Evolutionary conservation across 2,329 filamentous ascomycete species (phyloP).

Genomic region (Chrysoporthe cubensis): DNA sequence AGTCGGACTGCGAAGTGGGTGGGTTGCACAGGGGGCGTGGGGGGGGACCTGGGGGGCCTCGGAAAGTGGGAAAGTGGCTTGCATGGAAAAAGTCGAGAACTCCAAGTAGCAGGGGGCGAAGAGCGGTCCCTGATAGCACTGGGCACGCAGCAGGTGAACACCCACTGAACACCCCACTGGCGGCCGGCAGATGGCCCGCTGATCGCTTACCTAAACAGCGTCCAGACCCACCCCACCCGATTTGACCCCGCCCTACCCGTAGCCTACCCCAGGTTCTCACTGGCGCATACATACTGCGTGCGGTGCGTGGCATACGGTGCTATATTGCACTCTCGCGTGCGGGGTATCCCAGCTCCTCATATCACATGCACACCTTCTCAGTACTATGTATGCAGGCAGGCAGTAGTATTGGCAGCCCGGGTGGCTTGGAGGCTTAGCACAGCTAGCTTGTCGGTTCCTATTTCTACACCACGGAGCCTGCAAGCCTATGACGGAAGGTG

Average conservation of each 20-base stretch:
- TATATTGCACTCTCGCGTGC: background rate
- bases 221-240: background rate
- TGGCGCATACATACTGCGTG: no score
- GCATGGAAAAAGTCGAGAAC: no score
- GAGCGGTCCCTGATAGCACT: background rate
- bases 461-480: background rate
- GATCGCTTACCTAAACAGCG: background rate
- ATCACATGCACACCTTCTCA: no score
- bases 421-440: no score
- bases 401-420: no score
- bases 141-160: background rate
- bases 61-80: background rate
- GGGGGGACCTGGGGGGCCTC: background rate
- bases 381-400: no score
- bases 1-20: background rate
- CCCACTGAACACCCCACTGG: no score
- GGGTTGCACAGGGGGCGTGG: background rate
- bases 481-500: background rate
- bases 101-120: background rate
- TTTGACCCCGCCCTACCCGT: background rate
- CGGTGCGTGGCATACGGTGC: no score
- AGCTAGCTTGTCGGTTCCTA: background rate
- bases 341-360: background rate
- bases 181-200: background rate
- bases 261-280: slow-evolving; percentile 1